Base-by-base conservation (phyloP, 768 basidiomycete species). In the Russula griseocarnosa region DNA sequence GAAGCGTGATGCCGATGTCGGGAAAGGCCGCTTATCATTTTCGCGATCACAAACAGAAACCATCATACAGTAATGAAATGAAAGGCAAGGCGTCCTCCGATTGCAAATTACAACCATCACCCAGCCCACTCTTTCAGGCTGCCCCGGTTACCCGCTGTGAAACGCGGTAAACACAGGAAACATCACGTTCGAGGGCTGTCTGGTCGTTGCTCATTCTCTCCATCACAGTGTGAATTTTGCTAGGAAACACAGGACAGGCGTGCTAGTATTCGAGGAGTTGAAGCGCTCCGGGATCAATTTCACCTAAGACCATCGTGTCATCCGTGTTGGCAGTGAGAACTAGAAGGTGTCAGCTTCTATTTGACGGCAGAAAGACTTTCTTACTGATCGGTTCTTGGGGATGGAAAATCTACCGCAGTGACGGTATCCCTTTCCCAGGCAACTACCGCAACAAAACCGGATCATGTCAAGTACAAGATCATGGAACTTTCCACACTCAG, bases 351-450 rank as follows among this genome's bases (percentile, higher is more conserved):
- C n/a, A 67, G 36, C 30, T 26, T 22, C 38, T 22, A 60, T 51
- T 46, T 50, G 1, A 50, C 26, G 26, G 55, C 18, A 16, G 60
- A 65, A 32, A 40, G 9, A 51, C 10, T 36, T 30, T 79, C 94
- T 67, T 74, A 96, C 94, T 84, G 73, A 97, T 94, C 13, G 94
- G 95, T 70, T 97, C 94, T 71, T 87, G 92, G 10, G 96, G 94
- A 73, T 96, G 94, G 79, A n/a, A 96, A 97, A 70, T 96, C 97
- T 0, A 94, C 92, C n/a, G 88, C 79, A 1, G 93, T 94, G 16
- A 98, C 94, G 0, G 95, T 95, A 13, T n/a, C n/a, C 96, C 95
- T 74, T 93, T 97, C 16, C 96, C 96, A 44, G 96, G 93, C 61
- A 98, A 82, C 91, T 92, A 55, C 16, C 26, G 10, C 65, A 22